Base-by-base conservation (phyloP, 2,329 filamentous ascomycete genomes). In the Coniochaeta hoffmannii region DNA sequence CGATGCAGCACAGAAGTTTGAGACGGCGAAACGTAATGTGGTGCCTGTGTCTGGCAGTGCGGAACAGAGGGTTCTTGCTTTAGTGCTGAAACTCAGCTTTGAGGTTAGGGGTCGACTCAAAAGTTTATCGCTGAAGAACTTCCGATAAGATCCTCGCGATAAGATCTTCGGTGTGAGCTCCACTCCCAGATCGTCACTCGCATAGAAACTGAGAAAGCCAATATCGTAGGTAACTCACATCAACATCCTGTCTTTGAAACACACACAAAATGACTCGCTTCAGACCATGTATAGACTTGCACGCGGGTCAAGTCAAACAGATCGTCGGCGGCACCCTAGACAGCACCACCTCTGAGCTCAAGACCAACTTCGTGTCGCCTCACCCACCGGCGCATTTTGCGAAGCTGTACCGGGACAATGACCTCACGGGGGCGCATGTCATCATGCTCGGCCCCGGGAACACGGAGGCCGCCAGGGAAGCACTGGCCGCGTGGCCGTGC, bases 261-360 rank as follows among this genome's bases (percentile, higher is more conserved):
- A 28, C 34, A 53, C 35, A 57, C 50, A 59, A 58, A 46, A 65
- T 99, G 94, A 97, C 94, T 2, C 85, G 87, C 63, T 99, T 99
- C 68, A 82, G 94, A 36, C 94, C 94, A 19, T 99, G 94, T 68
- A 97, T 99, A 71, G 94, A 99, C 74, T 82, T 99, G 54, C 94
- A 99, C 71, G 87, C 92, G n/a, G 94, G 94, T 14, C 87, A 93
- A 68, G 94, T 99, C 57, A 99, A 99, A 77, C 94, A 99, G 72
- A 99, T 99, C 64, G 92, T 99, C 38, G 94, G 94, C 63, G 93
- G 94, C 57, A 97, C 94, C 1, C 81, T 99, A 59, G 87, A 88
- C 73, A 81, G 81, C 68, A 70, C 79, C 9, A 81, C 82, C 1
- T 70, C 78, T 7, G 78, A 82, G 56, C 80, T 97, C 56, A 88